A percentile compares a stretch with the other conserved stretches of the same genome.
These are phyloP conservation scores for Clonostachys byssicola DNA, from an alignment of 2,329 filamentous ascomycete species.

Conservation along the genomic window DNA sequence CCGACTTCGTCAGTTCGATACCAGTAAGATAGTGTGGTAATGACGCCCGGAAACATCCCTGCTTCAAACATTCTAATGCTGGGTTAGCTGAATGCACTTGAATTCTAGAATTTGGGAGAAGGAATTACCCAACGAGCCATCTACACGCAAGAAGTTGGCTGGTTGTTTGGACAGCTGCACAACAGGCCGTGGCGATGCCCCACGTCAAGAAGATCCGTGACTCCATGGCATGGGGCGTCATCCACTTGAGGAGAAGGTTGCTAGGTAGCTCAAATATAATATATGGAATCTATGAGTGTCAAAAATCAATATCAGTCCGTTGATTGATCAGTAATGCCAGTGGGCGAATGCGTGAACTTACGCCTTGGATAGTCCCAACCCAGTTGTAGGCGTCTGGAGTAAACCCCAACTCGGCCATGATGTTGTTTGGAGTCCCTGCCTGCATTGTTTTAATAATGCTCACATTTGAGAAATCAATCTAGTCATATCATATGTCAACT, in stretches of 20 bases:
- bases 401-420: not conserved
- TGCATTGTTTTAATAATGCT: not conserved
- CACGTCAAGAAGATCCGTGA: constrained; percentile 23
- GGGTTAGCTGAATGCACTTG: no score
- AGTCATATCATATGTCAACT: not conserved
- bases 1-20: not conserved
- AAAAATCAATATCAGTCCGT: not conserved
- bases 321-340: no score
- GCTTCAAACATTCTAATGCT: constrained; percentile 27
- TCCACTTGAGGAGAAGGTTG: not conserved
- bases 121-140: constrained; percentile 17
- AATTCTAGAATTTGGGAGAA: no score
- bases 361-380: not conserved
- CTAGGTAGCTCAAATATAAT: not conserved
- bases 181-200: constrained; percentile 35
- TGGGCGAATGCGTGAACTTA: not conserved
- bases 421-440: not conserved
- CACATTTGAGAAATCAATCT: not conserved
- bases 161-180: constrained; percentile 38
- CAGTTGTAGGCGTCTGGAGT: not conserved
- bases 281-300: not conserved
- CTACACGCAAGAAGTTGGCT: constrained; percentile 37
- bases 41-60: constrained; percentile 44
- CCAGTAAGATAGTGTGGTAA: constrained; percentile 51
- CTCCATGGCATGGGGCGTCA: not conserved